A percentile compares a stretch with the other conserved stretches of the same genome.
These are phyloP conservation scores for Ricinus communis DNA, from an alignment of 345 rosid genomes.

Conservation along the genomic window DNA sequence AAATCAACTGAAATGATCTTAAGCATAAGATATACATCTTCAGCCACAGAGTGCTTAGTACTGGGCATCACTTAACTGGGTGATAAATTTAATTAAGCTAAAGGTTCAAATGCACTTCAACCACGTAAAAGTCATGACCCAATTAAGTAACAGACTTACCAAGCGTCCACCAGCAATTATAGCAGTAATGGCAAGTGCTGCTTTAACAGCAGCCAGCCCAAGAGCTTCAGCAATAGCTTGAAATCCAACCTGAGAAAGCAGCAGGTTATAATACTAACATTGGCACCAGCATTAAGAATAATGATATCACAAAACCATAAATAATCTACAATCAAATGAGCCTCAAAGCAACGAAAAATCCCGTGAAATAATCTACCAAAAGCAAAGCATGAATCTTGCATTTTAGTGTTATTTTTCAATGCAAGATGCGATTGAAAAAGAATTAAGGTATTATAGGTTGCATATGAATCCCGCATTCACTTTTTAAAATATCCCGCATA, in stretches of 20 bases:
- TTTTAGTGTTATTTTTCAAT: background rate
- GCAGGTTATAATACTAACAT: conserved; percentile 14
- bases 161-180: conserved; percentile 98
- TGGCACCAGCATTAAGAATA: conserved; percentile 12
- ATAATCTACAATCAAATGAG: background rate
- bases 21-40: background rate
- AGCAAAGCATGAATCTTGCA: background rate
- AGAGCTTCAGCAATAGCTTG: conserved; percentile 99
- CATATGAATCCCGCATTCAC: background rate
- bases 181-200: conserved; percentile 88
- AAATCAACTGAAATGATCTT: background rate
- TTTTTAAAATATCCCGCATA: no score
- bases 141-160: conserved; percentile 47
- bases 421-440: background rate
- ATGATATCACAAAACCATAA: background rate
- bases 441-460: background rate
- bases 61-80: background rate
- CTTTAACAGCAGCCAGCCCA: conserved; percentile 95
- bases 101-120: conserved; percentile 16
- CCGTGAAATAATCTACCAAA: background rate
- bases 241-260: conserved; percentile 77
- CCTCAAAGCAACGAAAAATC: background rate
- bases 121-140: conserved; percentile 15
- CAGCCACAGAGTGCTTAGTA: background rate
- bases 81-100: background rate